phyloP scores from a whole-genome alignment of 305 asterid species.

The Fraxinus baroniana region DNA sequence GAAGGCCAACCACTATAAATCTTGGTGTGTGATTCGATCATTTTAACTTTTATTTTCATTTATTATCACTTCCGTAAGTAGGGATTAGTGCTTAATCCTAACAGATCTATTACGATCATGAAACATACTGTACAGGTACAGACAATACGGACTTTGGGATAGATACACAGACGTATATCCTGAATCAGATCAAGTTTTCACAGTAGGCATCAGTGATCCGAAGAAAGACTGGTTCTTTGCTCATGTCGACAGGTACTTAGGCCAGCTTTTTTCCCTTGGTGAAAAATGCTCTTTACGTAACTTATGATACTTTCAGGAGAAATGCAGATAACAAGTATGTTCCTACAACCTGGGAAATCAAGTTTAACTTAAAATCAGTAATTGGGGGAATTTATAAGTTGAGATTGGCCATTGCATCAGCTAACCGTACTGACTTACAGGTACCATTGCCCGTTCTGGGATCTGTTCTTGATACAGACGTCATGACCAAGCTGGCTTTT shows the following conservation, averaged over 20 bases:
- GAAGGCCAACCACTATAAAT: not conserved
- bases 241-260: constrained; percentile 45
- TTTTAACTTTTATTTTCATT: not conserved
- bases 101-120: not conserved
- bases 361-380: constrained; percentile 37
- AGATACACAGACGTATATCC: constrained; percentile 50
- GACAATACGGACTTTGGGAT: constrained; percentile 59
- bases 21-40: not conserved
- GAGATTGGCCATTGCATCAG: constrained; percentile 53
- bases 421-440: constrained; percentile 48
- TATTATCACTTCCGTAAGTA: not conserved
- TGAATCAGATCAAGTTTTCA: constrained; percentile 43
- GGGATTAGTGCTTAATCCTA: not conserved
- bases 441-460: constrained; percentile 16
- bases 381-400: constrained; percentile 38
- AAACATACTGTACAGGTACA: constrained; percentile 24
- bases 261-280: not conserved
- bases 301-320: constrained; percentile 28
- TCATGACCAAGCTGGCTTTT: not conserved
- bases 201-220: constrained; percentile 41
- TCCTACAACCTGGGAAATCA: constrained; percentile 52
- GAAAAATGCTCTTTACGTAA: not conserved
- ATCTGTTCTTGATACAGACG: not conserved
- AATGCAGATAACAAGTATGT: constrained; percentile 32
- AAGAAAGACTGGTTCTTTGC: constrained; percentile 60